These are phyloP conservation scores for Trametes punicea DNA, from an alignment of 768 basidiomycete species.

Conservation along the genomic window DNA sequence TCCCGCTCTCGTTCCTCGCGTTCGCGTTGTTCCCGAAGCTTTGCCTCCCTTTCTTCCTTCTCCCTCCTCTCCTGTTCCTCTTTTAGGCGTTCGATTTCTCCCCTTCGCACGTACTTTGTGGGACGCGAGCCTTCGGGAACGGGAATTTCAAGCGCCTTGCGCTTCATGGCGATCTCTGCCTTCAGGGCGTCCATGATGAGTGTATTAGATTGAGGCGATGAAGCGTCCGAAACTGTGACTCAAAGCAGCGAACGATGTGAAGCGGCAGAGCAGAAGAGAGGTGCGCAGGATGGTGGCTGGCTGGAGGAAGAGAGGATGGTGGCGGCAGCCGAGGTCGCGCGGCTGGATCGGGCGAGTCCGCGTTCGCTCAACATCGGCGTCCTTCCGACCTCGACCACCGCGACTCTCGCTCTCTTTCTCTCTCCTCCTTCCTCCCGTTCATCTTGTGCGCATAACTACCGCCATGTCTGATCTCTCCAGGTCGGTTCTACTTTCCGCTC, in stretches of 20 bases:
- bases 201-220: neutral
- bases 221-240: neutral
- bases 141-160: constrained; percentile 64
- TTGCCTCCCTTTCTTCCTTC: constrained; percentile 34
- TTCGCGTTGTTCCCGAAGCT: constrained; percentile 23
- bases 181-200: constrained; percentile 82
- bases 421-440: constrained; percentile 15
- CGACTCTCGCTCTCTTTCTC: neutral
- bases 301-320: too few species aligned
- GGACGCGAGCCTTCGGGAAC: constrained; percentile 39
- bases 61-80: constrained; percentile 43
- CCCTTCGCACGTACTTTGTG: constrained; percentile 86
- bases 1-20: constrained; percentile 25
- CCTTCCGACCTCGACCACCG: constrained; percentile 8
- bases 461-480: constrained; percentile 64
- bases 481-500: constrained; percentile 12
- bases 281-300: neutral
- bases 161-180: constrained; percentile 84
- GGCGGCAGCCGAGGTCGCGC: too few species aligned
- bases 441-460: neutral
- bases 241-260: neutral
- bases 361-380: too few species aligned
- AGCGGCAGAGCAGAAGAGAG: neutral
- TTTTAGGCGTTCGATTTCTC: constrained; percentile 78
- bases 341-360: constrained; percentile 16